Conservation (phyloP, 129 eudicot genomes). For the Flaveria trinervia region DNA sequence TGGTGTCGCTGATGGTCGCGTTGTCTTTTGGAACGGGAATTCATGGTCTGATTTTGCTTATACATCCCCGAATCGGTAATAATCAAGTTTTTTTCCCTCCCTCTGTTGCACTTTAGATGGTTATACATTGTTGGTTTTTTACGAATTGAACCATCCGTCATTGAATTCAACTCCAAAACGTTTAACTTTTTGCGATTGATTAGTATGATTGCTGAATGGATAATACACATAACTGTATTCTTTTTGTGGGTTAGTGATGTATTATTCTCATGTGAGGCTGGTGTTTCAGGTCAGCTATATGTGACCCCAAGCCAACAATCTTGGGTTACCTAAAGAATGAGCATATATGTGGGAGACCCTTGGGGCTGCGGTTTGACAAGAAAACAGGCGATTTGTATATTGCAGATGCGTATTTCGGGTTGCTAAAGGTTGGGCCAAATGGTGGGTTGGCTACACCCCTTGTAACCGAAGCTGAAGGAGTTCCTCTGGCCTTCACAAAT, state of each 20-base stretch:
- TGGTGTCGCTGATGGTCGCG: constrained; percentile 85
- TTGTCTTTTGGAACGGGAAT: constrained; percentile 77
- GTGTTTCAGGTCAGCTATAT: constrained; percentile 66
- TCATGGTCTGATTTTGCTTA: constrained; percentile 73
- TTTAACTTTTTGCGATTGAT: too few relatives aligned
- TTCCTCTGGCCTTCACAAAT: constrained; percentile 77
- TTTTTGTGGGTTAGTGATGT: not conserved
- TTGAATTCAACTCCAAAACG: too few relatives aligned
- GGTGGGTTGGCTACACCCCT: constrained; percentile 87
- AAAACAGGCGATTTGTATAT: constrained; percentile 84
- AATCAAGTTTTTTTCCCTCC: not conserved
- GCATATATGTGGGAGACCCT: constrained; percentile 96
- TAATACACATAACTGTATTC: too few relatives aligned
- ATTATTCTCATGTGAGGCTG: constrained; percentile 10
- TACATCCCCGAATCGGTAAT: constrained; percentile 82
- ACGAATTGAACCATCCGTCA: too few relatives aligned
- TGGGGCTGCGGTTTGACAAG: constrained; percentile 87
- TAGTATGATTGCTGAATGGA: not conserved
- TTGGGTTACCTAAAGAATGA: constrained; percentile 68
- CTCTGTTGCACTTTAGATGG: not conserved
- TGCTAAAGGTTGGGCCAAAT: constrained; percentile 90
- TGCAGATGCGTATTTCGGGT: constrained; percentile 95
- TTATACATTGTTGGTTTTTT: too few relatives aligned
- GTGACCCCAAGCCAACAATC: constrained; percentile 74
- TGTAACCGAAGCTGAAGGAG: constrained; percentile 79